Percentiles rank a stretch among this genome's conserved stretches.
phyloP scores from a whole-genome alignment of 306 rosid species.

The Vigna reflexopilosa region DNA sequence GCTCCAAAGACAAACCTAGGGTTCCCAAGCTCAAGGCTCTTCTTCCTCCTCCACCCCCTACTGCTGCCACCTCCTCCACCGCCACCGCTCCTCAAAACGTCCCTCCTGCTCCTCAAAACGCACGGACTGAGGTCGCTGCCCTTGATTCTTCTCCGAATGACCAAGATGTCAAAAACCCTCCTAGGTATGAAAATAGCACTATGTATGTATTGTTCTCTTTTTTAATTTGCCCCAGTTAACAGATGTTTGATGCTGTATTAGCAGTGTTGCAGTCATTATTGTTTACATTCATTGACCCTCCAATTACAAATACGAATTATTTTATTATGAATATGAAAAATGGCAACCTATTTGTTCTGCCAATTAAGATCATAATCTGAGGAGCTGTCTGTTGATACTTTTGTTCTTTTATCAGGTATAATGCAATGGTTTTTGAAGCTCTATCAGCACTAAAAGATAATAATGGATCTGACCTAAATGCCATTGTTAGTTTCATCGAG shows the following conservation, averaged over 20 bases:
- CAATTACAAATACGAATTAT: not conserved
- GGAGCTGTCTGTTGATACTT: slow-evolving; percentile 13
- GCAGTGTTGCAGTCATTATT: not conserved
- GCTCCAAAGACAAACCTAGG: slow-evolving; percentile 63
- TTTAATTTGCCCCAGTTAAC: not conserved
- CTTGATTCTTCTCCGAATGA: slow-evolving; percentile 50
- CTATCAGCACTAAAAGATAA: slow-evolving; percentile 64
- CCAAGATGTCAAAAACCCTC: slow-evolving; percentile 58
- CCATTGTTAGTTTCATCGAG: slow-evolving; percentile 78
- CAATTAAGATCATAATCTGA: slow-evolving; percentile 22
- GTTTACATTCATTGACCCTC: not conserved
- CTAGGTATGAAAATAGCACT: slow-evolving; percentile 45
- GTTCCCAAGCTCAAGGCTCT: slow-evolving; percentile 49
- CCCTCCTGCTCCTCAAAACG: slow-evolving; percentile 13
- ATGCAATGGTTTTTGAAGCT: slow-evolving; percentile 80
- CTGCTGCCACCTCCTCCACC: slow-evolving; percentile 14
- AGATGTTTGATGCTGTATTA: not conserved
- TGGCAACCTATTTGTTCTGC: not conserved
- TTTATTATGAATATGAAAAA: not conserved
- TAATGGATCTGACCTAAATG: slow-evolving; percentile 75
- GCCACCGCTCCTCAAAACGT: slow-evolving; percentile 24
- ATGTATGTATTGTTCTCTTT: not conserved
- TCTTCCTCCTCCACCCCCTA: slow-evolving; percentile 27
- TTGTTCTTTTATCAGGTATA: slow-evolving; percentile 60
- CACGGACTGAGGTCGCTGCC: slow-evolving; percentile 44